These are phyloP conservation scores for Bromus sterilis DNA, from an alignment of 176 grass and related monocot species.

Conservation along the genomic window DNA sequence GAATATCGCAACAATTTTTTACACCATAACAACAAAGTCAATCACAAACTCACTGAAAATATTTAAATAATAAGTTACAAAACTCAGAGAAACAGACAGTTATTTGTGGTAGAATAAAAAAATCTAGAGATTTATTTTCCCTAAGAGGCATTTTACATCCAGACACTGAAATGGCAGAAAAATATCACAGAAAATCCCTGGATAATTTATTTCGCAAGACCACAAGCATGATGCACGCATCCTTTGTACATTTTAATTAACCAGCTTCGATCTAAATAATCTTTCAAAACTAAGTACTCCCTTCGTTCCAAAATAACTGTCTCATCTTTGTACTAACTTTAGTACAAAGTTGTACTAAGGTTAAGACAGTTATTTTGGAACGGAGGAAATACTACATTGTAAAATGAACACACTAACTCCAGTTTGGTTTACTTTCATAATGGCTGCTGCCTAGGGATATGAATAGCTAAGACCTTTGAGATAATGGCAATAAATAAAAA, in stretches of 20 bases:
- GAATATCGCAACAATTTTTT: neutral
- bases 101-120: neutral
- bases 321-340: too few relatives aligned
- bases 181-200: neutral
- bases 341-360: too few relatives aligned
- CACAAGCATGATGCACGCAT: neutral
- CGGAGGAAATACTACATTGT: too few relatives aligned
- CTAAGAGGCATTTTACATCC: neutral
- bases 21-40: neutral
- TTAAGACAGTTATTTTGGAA: too few relatives aligned
- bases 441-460: neutral
- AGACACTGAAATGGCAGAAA: neutral
- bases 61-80: neutral
- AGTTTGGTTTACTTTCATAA: neutral
- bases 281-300: neutral
- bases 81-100: neutral
- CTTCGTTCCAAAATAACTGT: too few relatives aligned
- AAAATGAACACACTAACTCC: neutral
- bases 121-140: neutral
- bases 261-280: neutral
- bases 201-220: neutral
- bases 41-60: neutral
- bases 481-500: neutral
- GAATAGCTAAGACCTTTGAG: neutral
- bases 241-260: neutral